Evolutionary conservation across 208 protist species (phyloP).

Genomic region (Giardia muris): DNA sequence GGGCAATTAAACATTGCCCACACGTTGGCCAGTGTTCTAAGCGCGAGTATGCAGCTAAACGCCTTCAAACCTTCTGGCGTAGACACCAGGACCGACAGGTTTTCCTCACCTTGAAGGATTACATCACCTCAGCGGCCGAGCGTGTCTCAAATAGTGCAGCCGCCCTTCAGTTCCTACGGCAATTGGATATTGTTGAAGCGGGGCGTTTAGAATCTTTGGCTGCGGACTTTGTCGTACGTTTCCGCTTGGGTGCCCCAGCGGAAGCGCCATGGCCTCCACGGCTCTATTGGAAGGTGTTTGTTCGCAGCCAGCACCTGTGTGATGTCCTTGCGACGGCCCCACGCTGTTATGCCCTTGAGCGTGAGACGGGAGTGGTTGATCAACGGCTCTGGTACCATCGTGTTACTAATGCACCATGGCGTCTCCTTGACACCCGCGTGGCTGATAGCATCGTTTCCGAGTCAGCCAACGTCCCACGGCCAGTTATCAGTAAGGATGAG

Average conservation of each 20-base stretch:
- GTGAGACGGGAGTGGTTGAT: not conserved
- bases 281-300: slow-evolving; percentile 16
- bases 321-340: slow-evolving; percentile 5
- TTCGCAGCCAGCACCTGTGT: not conserved
- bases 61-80: not conserved
- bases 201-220: not conserved
- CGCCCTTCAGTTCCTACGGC: not conserved
- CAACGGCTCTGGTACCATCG: slow-evolving; percentile 1
- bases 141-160: not conserved
- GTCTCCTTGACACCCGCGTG: not conserved
- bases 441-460: not conserved
- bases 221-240: not conserved
- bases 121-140: not conserved
- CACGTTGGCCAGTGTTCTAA: no score
- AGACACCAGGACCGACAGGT: not conserved
- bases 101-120: not conserved
- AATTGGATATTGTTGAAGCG: not conserved
- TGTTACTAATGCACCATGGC: slow-evolving; percentile 12
- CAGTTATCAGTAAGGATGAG: not conserved
- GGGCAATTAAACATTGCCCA: no score
- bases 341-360: not conserved
- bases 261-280: not conserved
- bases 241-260: not conserved
- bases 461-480: not conserved
- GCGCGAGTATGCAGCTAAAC: not conserved